Base-by-base conservation (phyloP, 1,284 basidiomycete genomes). In the Rhodotorula sp. region DNA sequence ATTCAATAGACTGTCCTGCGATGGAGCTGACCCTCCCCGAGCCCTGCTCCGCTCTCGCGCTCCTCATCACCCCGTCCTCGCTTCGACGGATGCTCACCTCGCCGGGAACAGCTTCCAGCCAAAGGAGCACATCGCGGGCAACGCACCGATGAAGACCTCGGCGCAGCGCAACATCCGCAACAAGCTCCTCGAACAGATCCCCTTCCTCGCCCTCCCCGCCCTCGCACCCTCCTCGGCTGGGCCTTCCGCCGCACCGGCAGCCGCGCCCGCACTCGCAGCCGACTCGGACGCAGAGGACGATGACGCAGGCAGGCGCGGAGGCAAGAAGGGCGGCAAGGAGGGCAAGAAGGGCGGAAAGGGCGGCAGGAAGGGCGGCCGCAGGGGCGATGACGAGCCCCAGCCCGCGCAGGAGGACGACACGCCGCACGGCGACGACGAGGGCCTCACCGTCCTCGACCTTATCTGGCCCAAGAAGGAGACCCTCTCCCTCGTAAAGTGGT, bases 381-480 rank as follows among this genome's bases (percentile, higher is more conserved):
- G 60, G n/a, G 55, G 50, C 12, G 64, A 57, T 13, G 61, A 32
- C 8, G 48, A 68, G 56, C 62, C 53, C 54, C 76, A 76, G 53
- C 10, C 27, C 50, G 12, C 12, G 50, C 50, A 29, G 50, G 78
- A 80, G 17, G 51, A 55, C 5, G 61, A 54, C 22, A 32, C 37
- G 21, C 21, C 61, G 39, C n/a, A 27, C 22, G 67, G 41, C 22
- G 79, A 75, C 9, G 73, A 78, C 32, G 77, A 81, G 55, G 91
- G 91, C 74, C 88, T 88, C 3, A 81, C 79, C 1, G 80, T 87
- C 29, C 84, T 99, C 34, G 97, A 99, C 81, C 87, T 88, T 78
- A 88, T 99, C 69, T 98, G 97, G 97, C 94, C 95, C 22, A 99
- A 99, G 89, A 99, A 99, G 86, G 95, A 98, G 83, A 85, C 89